These are phyloP conservation scores for Globisporangium splendens DNA, from an alignment of 352 stramenopile genomes.

Conservation along the genomic window DNA sequence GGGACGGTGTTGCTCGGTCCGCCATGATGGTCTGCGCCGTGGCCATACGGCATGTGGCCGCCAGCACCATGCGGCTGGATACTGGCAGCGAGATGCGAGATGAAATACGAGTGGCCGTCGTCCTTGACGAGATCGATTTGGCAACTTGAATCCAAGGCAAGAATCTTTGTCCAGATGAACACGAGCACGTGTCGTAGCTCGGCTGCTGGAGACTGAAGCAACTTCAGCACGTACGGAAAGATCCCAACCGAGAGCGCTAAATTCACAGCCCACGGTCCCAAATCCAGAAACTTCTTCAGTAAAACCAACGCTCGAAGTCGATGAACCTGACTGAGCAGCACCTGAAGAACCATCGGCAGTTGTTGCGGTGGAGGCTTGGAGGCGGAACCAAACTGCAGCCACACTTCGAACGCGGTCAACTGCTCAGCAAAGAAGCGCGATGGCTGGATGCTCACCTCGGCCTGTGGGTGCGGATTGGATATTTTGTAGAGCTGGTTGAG, in stretches of 20 bases:
- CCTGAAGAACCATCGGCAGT: constrained; percentile 97
- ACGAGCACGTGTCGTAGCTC: constrained; percentile 96
- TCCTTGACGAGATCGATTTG: constrained; percentile 97
- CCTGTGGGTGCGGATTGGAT: constrained; percentile 59
- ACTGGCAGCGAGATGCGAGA: constrained; percentile 87
- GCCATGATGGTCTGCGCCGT: constrained; percentile 9
- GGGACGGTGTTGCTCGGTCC: constrained; percentile 42
- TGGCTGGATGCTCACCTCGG: constrained; percentile 72
- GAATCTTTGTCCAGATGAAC: constrained; percentile 92
- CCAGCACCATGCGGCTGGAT: constrained; percentile 37
- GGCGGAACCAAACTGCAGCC: constrained; percentile 94
- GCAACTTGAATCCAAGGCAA: constrained; percentile 95
- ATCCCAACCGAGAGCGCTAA: constrained; percentile 94
- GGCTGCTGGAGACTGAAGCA: constrained; percentile 93
- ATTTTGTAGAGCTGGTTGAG: constrained; percentile 93
- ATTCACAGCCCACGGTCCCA: constrained; percentile 90
- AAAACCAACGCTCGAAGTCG: constrained; percentile 95
- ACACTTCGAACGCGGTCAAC: constrained; percentile 98
- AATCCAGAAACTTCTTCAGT: constrained; percentile 94
- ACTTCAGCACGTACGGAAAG: constrained; percentile 98
- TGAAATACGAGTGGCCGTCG: constrained; percentile 94
- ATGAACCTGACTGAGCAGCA: constrained; percentile 96
- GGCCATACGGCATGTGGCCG: constrained; percentile 6
- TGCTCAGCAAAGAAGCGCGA: constrained; percentile 98
- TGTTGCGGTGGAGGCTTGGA: constrained; percentile 93